Evolutionary conservation across 306 rosid species (phyloP).

Genomic region (Vachellia collinsii): DNA sequence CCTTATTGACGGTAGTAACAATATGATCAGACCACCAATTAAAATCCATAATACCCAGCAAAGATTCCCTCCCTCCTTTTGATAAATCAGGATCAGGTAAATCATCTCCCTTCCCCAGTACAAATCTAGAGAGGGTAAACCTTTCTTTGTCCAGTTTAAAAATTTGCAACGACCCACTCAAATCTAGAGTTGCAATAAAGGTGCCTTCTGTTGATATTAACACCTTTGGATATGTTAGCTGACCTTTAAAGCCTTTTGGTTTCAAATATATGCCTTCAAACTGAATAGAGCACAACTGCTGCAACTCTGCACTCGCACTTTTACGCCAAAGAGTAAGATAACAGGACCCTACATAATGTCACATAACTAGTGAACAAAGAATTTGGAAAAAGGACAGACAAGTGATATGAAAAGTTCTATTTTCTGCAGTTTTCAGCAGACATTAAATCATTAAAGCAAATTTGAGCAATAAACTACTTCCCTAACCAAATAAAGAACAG

Average conservation of each 20-base stretch:
- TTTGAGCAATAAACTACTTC: constrained; percentile 9
- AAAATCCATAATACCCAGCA: constrained; percentile 67
- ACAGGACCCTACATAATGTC: constrained; percentile 65
- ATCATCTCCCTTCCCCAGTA: constrained; percentile 45
- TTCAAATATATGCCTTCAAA: constrained; percentile 70
- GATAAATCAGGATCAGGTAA: constrained; percentile 43
- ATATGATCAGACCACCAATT: constrained; percentile 91
- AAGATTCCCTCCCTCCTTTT: constrained; percentile 40
- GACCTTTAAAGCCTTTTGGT: constrained; percentile 66
- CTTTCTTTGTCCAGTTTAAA: constrained; percentile 70
- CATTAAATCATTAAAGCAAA: constrained; percentile 23
- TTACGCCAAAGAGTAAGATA: constrained; percentile 76
- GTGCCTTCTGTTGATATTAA: constrained; percentile 81
- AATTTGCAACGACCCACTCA: constrained; percentile 68
- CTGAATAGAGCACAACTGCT: constrained; percentile 68
- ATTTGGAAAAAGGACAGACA: constrained; percentile 13
- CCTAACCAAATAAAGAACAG: constrained; percentile 15
- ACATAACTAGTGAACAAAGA: constrained; percentile 30
- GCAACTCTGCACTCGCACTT: constrained; percentile 56
- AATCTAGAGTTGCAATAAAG: constrained; percentile 77
- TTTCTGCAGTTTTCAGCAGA: constrained; percentile 29
- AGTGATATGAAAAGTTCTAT: constrained; percentile 8
- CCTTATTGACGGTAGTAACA: constrained; percentile 62
- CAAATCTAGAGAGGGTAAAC: constrained; percentile 60
- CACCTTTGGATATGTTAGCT: constrained; percentile 73